These are phyloP conservation scores for Dictyostelium intermedium DNA, from an alignment of 78 protist species.

Conservation along the genomic window DNA sequence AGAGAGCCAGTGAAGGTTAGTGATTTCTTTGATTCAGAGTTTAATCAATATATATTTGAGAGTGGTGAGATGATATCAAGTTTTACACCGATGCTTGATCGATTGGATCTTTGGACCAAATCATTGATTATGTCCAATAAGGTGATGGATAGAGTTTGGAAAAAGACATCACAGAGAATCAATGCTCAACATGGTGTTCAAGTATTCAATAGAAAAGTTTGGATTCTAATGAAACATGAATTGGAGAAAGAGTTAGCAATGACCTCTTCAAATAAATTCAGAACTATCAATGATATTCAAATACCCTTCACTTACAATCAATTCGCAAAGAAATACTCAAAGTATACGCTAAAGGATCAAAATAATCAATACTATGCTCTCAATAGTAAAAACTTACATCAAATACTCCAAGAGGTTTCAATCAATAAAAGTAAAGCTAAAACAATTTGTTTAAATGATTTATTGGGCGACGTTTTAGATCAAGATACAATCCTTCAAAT, in stretches of 20 bases:
- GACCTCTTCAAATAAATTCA: neutral
- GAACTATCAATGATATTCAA: neutral
- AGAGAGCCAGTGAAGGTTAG: neutral
- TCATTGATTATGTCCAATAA: neutral
- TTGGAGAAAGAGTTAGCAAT: neutral
- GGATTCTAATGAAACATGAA: neutral
- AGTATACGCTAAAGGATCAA: neutral
- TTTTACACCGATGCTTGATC: neutral
- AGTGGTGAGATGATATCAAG: neutral
- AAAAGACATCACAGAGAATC: neutral
- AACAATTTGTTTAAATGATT: conserved; percentile 64
- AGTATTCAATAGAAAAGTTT: neutral
- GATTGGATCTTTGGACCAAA: neutral
- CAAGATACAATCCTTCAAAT: neutral
- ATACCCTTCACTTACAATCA: neutral
- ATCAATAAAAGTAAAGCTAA: neutral
- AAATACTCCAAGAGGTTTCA: neutral
- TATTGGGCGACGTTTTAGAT: neutral
- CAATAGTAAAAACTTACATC: neutral
- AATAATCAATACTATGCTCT: neutral
- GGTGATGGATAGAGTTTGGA: neutral
- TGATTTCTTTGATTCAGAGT: conserved; percentile 9
- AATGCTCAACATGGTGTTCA: conserved; percentile 30
- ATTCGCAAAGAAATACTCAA: conserved; percentile 5
- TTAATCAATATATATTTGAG: neutral